phyloP scores from a whole-genome alignment of 179 eudicot genomes.

The Silene vulgaris region DNA sequence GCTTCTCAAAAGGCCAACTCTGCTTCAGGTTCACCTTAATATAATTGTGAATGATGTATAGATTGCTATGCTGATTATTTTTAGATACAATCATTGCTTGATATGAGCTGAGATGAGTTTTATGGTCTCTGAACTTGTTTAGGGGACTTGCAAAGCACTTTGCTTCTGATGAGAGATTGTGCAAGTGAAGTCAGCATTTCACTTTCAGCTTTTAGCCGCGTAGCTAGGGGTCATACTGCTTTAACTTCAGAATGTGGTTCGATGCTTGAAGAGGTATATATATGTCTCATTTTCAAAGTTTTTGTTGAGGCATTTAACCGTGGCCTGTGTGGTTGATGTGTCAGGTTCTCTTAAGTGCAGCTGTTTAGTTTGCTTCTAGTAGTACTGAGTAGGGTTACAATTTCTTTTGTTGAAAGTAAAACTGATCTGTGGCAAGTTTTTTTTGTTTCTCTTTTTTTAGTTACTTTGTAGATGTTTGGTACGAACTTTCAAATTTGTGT shows the following conservation, averaged over 20 bases:
- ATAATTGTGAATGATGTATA: neutral
- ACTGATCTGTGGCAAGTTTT: neutral
- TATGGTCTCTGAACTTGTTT: constrained; percentile 27
- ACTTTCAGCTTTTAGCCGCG: constrained; percentile 61
- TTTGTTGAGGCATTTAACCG: neutral
- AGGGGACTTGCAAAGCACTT: constrained; percentile 85
- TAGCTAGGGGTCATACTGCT: constrained; percentile 68
- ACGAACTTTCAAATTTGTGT: neutral
- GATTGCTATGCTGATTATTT: neutral
- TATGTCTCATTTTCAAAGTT: constrained; percentile 11
- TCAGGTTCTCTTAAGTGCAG: neutral
- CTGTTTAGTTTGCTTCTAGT: constrained; percentile 3
- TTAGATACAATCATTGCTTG: neutral
- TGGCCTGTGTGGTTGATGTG: constrained; percentile 12
- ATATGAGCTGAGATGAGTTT: constrained; percentile 20
- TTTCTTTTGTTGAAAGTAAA: neutral
- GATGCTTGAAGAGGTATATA: constrained; percentile 94
- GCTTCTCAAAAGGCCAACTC: constrained; percentile 78
- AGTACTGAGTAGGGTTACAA: neutral
- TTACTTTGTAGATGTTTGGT: constrained; percentile 2
- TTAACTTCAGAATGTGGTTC: constrained; percentile 96
- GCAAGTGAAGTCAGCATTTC: constrained; percentile 75
- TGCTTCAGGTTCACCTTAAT: constrained; percentile 62
- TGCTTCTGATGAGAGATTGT: constrained; percentile 85
- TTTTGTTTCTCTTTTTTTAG: neutral